Evolutionary conservation across 805 yeast genomes (phyloP), one percentile per base, ranked within the genome.

Genomic region (Yamadazyma sp.): DNA sequence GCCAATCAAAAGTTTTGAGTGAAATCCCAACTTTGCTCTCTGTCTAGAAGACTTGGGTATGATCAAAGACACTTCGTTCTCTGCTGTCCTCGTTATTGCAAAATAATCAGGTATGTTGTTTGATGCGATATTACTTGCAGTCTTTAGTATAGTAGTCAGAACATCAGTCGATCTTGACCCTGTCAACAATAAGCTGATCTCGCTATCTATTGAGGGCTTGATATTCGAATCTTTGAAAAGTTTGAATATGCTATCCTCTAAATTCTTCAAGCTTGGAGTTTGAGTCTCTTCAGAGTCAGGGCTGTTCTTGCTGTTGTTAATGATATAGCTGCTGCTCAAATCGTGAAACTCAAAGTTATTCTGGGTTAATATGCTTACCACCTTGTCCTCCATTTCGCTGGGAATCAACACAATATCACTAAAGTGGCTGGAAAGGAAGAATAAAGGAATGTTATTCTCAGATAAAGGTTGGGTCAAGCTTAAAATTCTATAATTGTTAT

Each of bases 401-500:
- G 87, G 87, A n/a, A 80, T 67, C 32, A 81, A 59, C 15, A 81
- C 80, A 32, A 77, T 75, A 54, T 80, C 84, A 27, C 79, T 73
- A 54, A 78, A 80, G 56, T 80, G 82, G 22, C 80, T 77, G 12
- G 80, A 71, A 21, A 81, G 55, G 55, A 80, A 81, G 51, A 78
- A 80, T 22, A 81, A 62, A 2, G 85, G 71, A 20, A 81, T 77
- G 12, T 67, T 69, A 32, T 77, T 76, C 25, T 65, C 62, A 1
- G 82, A 71, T n/a, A 81, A 58, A 1, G 86, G 86, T 35, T 67
- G 64, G 1, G 83, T 77, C 26, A 81, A 57, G 38, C 75, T 76
- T 31, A 80, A 54, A 11, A 80, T 78, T 28, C 81, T 59, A 26
- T 70, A 67, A 27, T 60, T 52, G 29, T 75, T 76, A 45, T 73